phyloP scores from a whole-genome alignment of 164 flowering plant genomes.

The Sedum album region DNA sequence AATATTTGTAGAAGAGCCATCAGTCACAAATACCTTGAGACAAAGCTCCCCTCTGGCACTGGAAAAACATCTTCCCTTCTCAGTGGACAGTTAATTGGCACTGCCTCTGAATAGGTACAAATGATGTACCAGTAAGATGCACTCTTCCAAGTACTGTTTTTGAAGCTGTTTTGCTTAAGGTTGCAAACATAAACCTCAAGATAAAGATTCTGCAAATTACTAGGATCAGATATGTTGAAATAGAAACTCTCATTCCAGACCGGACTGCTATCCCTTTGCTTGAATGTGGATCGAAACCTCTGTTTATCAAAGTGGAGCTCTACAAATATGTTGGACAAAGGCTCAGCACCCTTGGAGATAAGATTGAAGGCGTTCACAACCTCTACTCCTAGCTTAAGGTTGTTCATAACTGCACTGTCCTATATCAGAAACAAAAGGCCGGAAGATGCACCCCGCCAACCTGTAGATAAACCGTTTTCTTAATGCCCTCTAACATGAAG shows the following conservation, averaged over 20 bases:
- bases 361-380: conserved; percentile 67
- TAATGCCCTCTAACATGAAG: neutral
- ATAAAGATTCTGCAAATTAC: conserved; percentile 38
- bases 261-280: conserved; percentile 69
- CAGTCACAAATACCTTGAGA: conserved; percentile 50
- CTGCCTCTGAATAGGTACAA: conserved; percentile 58
- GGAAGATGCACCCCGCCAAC: too few relatives aligned
- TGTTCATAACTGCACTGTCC: conserved; percentile 19
- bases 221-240: conserved; percentile 47
- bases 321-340: conserved; percentile 61
- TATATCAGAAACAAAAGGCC: too few relatives aligned
- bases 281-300: conserved; percentile 45
- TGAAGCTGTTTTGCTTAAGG: conserved; percentile 25
- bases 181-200: conserved; percentile 55
- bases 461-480: too few relatives aligned
- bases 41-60: conserved; percentile 68
- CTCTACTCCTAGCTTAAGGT: conserved; percentile 74
- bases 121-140: conserved; percentile 48
- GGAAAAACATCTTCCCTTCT: conserved; percentile 49
- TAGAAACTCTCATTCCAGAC: conserved; percentile 75
- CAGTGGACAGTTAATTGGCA: conserved; percentile 52
- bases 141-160: conserved; percentile 52
- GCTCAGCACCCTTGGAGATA: conserved; percentile 65
- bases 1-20: too few relatives aligned
- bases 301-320: conserved; percentile 79